Percentiles rank a stretch among this genome's conserved stretches.
These are phyloP conservation scores for Phanerodontia chrysosporium DNA, from an alignment of 768 basidiomycete species.

Conservation along the genomic window DNA sequence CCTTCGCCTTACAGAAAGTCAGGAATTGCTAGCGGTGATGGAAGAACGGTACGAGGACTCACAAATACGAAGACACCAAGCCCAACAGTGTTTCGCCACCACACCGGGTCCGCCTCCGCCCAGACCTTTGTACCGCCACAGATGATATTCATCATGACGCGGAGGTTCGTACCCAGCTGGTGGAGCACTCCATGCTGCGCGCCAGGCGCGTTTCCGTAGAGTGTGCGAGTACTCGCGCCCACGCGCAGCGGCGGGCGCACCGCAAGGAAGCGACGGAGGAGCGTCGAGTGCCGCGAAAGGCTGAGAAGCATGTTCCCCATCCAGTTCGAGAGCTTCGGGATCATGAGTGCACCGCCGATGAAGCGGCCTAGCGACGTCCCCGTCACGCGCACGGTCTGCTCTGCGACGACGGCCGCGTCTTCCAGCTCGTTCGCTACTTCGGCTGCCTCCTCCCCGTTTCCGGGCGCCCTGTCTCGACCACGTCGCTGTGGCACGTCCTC, in stretches of 20 bases:
- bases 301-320: constrained; percentile 62
- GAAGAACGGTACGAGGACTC: constrained; percentile 17
- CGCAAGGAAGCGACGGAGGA: constrained; percentile 31
- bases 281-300: constrained; percentile 42
- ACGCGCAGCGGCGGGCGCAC: constrained; percentile 15
- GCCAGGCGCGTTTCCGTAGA: neutral
- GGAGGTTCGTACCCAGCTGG: constrained; percentile 22
- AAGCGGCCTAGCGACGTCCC: constrained; percentile 59
- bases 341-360: constrained; percentile 64
- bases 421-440: constrained; percentile 12
- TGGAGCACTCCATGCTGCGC: neutral
- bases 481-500: neutral
- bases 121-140: constrained; percentile 59
- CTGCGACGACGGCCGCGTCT: constrained; percentile 44
- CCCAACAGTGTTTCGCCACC: constrained; percentile 73
- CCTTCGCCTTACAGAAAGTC: constrained; percentile 46
- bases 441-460: constrained; percentile 18
- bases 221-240: neutral
- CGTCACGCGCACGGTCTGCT: constrained; percentile 54
- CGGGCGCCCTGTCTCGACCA: neutral
- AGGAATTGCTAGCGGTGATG: neutral
- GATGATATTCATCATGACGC: constrained; percentile 41
- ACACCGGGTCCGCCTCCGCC: constrained; percentile 69
- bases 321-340: constrained; percentile 59
- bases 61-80: constrained; percentile 67